Conservation (phyloP, 2,329 filamentous ascomycete genomes). For the Lecanicillium sp. region DNA sequence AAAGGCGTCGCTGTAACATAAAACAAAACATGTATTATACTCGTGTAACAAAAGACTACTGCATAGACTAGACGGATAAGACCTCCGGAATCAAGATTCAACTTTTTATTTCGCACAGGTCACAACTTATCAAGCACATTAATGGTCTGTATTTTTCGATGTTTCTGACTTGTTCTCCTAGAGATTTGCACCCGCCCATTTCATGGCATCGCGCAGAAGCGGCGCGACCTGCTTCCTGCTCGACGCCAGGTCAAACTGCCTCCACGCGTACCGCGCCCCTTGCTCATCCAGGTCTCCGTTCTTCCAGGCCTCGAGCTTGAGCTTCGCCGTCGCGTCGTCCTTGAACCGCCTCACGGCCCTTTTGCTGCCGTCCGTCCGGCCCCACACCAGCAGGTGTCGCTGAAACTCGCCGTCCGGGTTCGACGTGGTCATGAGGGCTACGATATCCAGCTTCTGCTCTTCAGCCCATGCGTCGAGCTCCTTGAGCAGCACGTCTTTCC, state of each 20-base stretch:
- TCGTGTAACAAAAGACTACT: constrained; percentile 1
- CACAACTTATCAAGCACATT: not conserved
- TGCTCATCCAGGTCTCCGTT: constrained; percentile 40
- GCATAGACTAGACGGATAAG: not conserved
- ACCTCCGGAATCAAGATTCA: no score
- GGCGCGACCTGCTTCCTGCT: constrained; percentile 67
- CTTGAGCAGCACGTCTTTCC: constrained; percentile 35
- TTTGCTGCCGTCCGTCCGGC: constrained; percentile 42
- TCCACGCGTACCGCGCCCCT: constrained; percentile 57
- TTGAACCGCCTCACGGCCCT: constrained; percentile 51
- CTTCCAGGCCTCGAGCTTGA: constrained; percentile 53
- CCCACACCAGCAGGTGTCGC: constrained; percentile 65
- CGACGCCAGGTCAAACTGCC: constrained; percentile 54
- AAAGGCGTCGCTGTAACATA: not conserved
- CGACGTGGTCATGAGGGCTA: constrained; percentile 64
- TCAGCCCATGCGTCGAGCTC: constrained; percentile 46
- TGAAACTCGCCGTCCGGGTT: constrained; percentile 49
- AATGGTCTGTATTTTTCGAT: not conserved
- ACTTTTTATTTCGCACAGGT: no score
- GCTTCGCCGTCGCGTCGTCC: constrained; percentile 33
- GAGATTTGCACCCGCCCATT: constrained; percentile 20
- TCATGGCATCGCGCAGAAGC: constrained; percentile 53
- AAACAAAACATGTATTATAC: not conserved
- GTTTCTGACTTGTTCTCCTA: not conserved
- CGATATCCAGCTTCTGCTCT: constrained; percentile 56